Evolutionary conservation across 202 grass and related monocot species (phyloP).

Genomic region (Panicum hallii): DNA sequence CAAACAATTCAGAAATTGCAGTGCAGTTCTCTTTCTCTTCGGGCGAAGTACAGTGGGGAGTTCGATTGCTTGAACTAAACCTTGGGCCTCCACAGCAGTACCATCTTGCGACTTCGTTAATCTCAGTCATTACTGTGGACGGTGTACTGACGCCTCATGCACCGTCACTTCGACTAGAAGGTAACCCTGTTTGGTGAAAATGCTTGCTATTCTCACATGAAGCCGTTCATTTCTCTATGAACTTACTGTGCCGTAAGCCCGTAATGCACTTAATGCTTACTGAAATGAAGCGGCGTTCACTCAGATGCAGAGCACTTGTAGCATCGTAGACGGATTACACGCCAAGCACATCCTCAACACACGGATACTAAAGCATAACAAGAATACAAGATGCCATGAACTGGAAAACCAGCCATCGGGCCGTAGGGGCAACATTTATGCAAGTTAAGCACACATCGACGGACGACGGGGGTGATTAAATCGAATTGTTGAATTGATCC

Average conservation of each 20-base stretch:
- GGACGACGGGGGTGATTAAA: neutral
- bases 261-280: neutral
- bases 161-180: neutral
- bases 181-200: neutral
- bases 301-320: neutral
- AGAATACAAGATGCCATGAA: neutral
- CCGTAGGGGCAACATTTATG: neutral
- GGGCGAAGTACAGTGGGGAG: neutral
- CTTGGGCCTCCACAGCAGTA: neutral
- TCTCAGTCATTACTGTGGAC: neutral
- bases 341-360: neutral
- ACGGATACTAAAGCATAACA: neutral
- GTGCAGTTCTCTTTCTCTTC: neutral
- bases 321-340: neutral
- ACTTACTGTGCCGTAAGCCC: neutral
- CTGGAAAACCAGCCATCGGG: neutral
- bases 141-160: neutral
- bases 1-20: neutral
- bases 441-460: neutral
- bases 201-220: neutral
- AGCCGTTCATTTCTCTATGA: neutral
- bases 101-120: neutral
- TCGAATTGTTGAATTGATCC: slow-evolving; percentile 45
- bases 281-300: too few species aligned
- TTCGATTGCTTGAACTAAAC: neutral